Percentiles rank a stretch among this genome's conserved stretches.
Evolutionary conservation across 176 grass and related monocot genomes (phyloP).

Genomic region (Ampelocalamus luodianensis): DNA sequence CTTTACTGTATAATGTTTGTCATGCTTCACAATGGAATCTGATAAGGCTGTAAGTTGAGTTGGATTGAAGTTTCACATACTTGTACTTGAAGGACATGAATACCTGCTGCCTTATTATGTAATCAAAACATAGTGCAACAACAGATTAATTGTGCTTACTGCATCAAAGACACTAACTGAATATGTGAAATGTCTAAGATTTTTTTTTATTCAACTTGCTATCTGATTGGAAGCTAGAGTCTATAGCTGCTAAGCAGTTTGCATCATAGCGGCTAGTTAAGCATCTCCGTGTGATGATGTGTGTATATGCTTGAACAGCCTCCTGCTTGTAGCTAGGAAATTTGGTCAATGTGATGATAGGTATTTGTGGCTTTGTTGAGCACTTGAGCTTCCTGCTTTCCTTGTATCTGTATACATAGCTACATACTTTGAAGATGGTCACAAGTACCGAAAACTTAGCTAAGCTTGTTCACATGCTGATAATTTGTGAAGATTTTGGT

Average conservation of each 20-base stretch:
- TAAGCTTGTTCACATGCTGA: too few species aligned
- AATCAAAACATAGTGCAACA: neutral
- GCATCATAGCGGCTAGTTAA: neutral
- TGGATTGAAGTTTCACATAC: neutral
- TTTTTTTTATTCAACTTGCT: neutral
- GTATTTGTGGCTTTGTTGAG: neutral
- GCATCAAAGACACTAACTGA: neutral
- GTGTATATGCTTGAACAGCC: neutral
- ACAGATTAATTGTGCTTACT: constrained; percentile 17
- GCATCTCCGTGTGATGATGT: neutral
- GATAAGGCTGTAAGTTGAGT: constrained; percentile 9
- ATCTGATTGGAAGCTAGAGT: neutral
- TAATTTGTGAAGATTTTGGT: neutral
- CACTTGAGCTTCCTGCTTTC: neutral
- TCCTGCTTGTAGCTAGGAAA: neutral
- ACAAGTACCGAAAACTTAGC: too few species aligned
- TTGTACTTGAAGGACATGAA: constrained; percentile 11
- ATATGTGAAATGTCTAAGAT: neutral
- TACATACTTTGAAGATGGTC: too few species aligned
- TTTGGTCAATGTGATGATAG: too few species aligned
- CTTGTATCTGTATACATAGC: neutral
- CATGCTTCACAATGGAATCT: constrained; percentile 11
- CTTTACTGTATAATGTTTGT: constrained; percentile 41
- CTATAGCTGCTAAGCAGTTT: neutral
- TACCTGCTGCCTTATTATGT: neutral